Base-by-base conservation (phyloP, 768 basidiomycete species). In the Tephrocybe sp. region DNA sequence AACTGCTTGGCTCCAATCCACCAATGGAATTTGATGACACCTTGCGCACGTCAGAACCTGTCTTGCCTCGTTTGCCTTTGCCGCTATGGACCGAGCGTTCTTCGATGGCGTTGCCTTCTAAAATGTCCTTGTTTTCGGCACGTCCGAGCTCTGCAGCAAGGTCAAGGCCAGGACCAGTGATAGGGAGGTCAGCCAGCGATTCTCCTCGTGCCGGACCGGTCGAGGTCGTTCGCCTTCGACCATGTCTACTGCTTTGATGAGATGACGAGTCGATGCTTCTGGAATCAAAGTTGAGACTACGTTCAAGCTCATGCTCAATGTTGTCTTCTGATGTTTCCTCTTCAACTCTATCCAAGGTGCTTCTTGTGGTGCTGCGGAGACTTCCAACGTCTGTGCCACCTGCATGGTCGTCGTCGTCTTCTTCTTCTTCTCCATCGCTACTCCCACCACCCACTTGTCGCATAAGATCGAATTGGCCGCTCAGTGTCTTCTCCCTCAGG, bases 91-190 rank as follows among this genome's bases (percentile, higher is more conserved):
- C 65, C 32, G 76, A 67, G 20, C 74, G 73, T 23, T 78, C 76
- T 14, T 85, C 81, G 36, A 81, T 66, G 5, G 69, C 48, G 54
- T 77, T 75, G 37, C 79, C 84, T 21, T 81, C 79, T 40, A 88
- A 68, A 12, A 86, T 83, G 60, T 90, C 90, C 69, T 90, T 92
- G 67, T 88, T 92, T 73, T 95, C 90, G 7, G 92, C 93, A 37
- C 93, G 83, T 26, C 91, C 93, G 51, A 96, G 82, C 68, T 95
- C 93, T 43, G 93, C 90, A 23, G 93, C 93, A 38, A 94, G 81
- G 63, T 94, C 91, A 45, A 93, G 81, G 17, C 91, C 91, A 4
- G 91, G 91, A 1, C 92, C 92, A 55, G 91, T 88, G 62, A 93
- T 88, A 17, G 90, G 91, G 46, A 93, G 73, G 66, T 88, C 87